phyloP scores from a whole-genome alignment of 306 rosid genomes.

The Abrus pulchellus region DNA sequence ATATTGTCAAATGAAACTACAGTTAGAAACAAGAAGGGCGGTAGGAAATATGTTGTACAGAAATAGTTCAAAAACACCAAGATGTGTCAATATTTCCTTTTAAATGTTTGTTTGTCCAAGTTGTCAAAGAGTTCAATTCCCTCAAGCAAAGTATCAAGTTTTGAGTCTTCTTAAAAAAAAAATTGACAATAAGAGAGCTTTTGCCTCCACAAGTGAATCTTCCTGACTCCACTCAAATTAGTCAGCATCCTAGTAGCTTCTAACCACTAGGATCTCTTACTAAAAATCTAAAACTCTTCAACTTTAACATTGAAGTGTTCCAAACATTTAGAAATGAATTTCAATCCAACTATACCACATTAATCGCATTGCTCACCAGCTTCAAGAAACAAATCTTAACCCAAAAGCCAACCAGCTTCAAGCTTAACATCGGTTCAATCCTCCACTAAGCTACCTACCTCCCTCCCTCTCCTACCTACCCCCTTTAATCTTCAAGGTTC shows the following conservation, averaged over 20 bases:
- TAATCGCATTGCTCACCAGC: conserved; percentile 23
- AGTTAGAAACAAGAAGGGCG: conserved; percentile 4
- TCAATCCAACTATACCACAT: conserved; percentile 28
- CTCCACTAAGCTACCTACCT: conserved; percentile 2
- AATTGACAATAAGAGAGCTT: neutral
- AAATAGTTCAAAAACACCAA: conserved; percentile 19
- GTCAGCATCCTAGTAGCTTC: neutral
- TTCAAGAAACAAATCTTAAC: conserved; percentile 37
- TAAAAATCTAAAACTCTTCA: neutral
- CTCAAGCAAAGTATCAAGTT: neutral
- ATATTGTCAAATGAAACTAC: conserved; percentile 10
- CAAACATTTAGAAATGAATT: conserved; percentile 22
- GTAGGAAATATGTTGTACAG: conserved; percentile 6
- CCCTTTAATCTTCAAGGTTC: neutral
- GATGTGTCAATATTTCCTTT: neutral
- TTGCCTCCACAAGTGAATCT: neutral
- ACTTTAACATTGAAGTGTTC: neutral
- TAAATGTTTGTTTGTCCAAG: neutral
- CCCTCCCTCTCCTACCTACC: neutral
- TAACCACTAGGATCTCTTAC: neutral
- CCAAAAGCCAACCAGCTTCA: conserved; percentile 16
- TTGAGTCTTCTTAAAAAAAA: neutral
- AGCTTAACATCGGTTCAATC: conserved; percentile 8
- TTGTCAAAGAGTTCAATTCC: neutral
- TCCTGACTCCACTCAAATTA: neutral